Evolutionary conservation across 2,329 filamentous ascomycete genomes (phyloP).

Genomic region (Calycina marina): DNA sequence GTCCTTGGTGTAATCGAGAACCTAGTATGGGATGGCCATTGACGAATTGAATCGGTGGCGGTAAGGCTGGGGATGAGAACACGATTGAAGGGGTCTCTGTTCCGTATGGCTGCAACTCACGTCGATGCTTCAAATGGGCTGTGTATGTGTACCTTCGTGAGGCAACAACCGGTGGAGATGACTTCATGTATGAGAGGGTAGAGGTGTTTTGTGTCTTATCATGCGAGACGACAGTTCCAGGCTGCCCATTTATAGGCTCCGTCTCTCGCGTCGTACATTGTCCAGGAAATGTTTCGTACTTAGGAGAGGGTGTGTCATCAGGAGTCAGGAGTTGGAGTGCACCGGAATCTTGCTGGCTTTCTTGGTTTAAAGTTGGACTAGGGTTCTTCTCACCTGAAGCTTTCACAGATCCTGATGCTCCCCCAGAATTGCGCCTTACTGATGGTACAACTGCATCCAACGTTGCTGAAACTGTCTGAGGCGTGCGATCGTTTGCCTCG

Average conservation of each 20-base stretch:
- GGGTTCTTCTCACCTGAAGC: no score
- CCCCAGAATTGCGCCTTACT: no score
- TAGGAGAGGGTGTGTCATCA: conserved; percentile 20
- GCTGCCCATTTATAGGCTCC: no score
- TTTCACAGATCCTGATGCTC: no score
- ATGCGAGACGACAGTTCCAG: no score
- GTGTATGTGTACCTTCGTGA: conserved; percentile 19
- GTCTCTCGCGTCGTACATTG: no score
- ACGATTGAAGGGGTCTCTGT: conserved; percentile 20
- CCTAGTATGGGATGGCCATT: conserved; percentile 7
- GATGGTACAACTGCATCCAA: no score
- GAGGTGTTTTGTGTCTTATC: no score
- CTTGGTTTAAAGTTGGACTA: no score
- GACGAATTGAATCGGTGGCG: conserved; percentile 14
- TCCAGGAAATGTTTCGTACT: conserved; percentile 2
- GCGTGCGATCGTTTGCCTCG: no score
- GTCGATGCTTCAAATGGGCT: conserved; percentile 17
- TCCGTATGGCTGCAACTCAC: conserved; percentile 11
- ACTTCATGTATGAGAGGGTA: conserved; percentile 16
- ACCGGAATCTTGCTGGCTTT: conserved; percentile 3
- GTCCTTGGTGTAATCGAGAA: conserved; percentile 4
- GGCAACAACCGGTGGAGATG: conserved; percentile 19
- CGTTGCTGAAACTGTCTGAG: no score
- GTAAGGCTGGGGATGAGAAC: conserved; percentile 22
- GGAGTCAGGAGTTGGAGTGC: conserved; percentile 16